Conservation (phyloP, 225 moss, liverwort and hornwort genomes). For the Lunularia cruciata region DNA sequence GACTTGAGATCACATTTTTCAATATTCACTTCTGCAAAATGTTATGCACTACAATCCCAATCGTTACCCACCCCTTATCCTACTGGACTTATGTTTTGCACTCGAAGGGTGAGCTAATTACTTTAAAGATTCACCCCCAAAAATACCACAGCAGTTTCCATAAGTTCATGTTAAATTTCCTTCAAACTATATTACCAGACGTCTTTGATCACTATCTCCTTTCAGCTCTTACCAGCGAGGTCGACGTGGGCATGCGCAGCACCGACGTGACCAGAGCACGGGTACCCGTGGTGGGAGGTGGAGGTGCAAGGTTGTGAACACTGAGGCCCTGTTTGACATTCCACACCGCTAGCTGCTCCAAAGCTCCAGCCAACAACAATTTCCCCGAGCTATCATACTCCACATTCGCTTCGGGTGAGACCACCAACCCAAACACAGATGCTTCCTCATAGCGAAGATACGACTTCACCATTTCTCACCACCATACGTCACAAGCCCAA, state of each 20-base stretch:
- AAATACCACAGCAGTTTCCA: too few relatives aligned
- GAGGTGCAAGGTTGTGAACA: slow-evolving; percentile 59
- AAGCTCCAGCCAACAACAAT: slow-evolving; percentile 73
- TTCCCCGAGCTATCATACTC: slow-evolving; percentile 82
- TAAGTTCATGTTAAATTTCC: too few relatives aligned
- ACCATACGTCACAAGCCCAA: slow-evolving; percentile 2
- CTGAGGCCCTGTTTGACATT: slow-evolving; percentile 91
- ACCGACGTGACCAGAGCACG: slow-evolving; percentile 71
- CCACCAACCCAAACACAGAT: slow-evolving; percentile 75
- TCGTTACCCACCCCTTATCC: too few relatives aligned
- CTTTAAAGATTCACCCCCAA: too few relatives aligned
- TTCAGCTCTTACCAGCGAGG: slow-evolving; percentile 57
- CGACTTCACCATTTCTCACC: slow-evolving; percentile 80
- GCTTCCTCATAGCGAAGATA: slow-evolving; percentile 91
- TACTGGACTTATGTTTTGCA: too few relatives aligned
- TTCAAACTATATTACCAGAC: too few relatives aligned
- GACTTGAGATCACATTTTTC: too few relatives aligned
- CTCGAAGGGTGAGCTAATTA: background rate
- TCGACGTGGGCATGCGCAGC: slow-evolving; percentile 66
- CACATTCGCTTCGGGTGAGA: slow-evolving; percentile 70
- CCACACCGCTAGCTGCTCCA: slow-evolving; percentile 96
- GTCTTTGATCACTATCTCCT: background rate
- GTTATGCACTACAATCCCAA: too few relatives aligned
- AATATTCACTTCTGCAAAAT: too few relatives aligned
- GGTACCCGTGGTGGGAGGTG: slow-evolving; percentile 38